Conservation (phyloP, 2,329 filamentous ascomycete species). For the Aspergillus vadensis region DNA sequence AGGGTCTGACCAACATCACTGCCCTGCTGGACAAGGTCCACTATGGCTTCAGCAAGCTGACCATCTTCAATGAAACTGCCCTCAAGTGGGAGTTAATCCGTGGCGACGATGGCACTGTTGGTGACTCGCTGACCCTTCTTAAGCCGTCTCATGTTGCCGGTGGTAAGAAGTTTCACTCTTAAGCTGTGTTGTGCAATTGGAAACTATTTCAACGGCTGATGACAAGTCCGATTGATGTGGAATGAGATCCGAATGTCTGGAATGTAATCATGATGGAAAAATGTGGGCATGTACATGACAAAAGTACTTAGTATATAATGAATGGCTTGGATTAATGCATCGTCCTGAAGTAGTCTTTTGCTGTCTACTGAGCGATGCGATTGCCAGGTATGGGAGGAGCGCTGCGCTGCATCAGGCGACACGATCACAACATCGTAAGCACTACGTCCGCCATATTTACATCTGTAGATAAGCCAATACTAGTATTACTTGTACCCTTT, state of each 20-base stretch:
- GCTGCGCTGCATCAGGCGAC: no score
- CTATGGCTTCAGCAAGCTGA: slow-evolving; percentile 54
- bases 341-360: no score
- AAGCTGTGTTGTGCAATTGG: no score
- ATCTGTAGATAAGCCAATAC: no score
- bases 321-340: background rate
- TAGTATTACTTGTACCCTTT: no score
- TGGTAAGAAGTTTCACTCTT: background rate
- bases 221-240: background rate
- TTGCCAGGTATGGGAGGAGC: no score
- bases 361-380: no score
- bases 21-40: slow-evolving; percentile 49
- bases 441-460: no score
- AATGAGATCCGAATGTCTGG: background rate
- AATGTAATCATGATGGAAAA: background rate
- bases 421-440: no score
- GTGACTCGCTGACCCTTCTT: slow-evolving; percentile 43
- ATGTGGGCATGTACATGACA: background rate
- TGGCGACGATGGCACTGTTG: slow-evolving; percentile 42
- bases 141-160: slow-evolving; percentile 22
- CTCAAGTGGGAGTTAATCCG: slow-evolving; percentile 52
- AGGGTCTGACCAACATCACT: slow-evolving; percentile 46
- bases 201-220: no score
- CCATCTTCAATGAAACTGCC: slow-evolving; percentile 43
- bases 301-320: background rate